These are phyloP conservation scores for Agarophyton chilense DNA, from an alignment of 23 red algal species.

Conservation along the genomic window DNA sequence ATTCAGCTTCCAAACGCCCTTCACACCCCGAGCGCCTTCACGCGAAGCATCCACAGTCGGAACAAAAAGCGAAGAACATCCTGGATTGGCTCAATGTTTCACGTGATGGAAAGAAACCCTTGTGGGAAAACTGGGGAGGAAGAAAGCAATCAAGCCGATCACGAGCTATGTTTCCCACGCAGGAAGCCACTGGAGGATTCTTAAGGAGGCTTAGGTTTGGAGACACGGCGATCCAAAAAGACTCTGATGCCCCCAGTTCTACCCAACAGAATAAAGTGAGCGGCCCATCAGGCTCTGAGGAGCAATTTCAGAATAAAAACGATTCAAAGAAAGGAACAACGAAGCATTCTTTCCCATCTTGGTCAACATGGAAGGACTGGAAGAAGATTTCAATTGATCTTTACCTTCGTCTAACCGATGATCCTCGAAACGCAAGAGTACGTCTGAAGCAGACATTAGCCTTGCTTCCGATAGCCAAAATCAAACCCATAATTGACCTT, in stretches of 20 bases:
- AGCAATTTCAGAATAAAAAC: not conserved
- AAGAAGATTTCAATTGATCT: slow-evolving; percentile 43
- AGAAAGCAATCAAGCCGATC: not conserved
- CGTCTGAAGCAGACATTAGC: slow-evolving; percentile 61
- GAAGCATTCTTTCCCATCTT: not conserved
- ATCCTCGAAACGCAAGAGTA: slow-evolving; percentile 28
- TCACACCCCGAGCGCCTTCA: not conserved
- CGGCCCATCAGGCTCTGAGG: not conserved
- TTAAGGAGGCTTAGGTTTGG: not conserved
- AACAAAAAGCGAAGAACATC: not conserved
- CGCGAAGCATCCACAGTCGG: not conserved
- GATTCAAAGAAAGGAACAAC: not conserved
- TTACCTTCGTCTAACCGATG: slow-evolving; percentile 54
- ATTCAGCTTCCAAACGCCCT: not conserved
- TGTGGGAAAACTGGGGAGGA: not conserved
- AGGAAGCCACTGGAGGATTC: slow-evolving; percentile 3
- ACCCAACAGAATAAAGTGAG: not conserved
- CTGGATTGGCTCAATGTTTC: not conserved
- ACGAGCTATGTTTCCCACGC: not conserved
- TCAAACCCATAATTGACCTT: slow-evolving; percentile 49
- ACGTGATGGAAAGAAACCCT: not conserved
- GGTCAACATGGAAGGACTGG: slow-evolving; percentile 45
- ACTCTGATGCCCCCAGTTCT: not conserved
- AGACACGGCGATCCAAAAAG: not conserved
- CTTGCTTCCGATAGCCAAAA: slow-evolving; percentile 6